Percentiles rank a stretch among this genome's conserved stretches.
Conservation (phyloP, 2,329 filamentous ascomycete genomes). For the Stemphylium vesicarium region DNA sequence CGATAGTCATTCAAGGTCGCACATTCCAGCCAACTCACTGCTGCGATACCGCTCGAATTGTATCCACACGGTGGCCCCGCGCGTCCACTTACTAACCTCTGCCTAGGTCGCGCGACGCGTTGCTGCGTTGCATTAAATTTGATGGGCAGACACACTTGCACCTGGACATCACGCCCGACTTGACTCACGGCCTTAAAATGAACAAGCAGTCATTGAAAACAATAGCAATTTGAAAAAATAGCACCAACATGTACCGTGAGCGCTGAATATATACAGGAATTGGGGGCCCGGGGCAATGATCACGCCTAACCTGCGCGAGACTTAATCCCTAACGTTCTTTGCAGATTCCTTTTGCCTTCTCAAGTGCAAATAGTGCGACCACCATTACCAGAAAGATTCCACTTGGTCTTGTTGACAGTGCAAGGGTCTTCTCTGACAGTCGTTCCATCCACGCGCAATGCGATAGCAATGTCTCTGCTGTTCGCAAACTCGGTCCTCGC, state of each 20-base stretch:
- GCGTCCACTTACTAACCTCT: too few species aligned
- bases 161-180: background rate
- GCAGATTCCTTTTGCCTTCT: background rate
- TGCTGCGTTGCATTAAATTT: too few species aligned
- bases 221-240: too few species aligned
- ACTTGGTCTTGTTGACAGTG: constrained; percentile 58
- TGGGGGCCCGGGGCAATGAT: too few species aligned
- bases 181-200: background rate
- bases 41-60: background rate
- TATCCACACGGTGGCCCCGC: background rate
- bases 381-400: constrained; percentile 57
- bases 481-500: constrained; percentile 63
- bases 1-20: background rate
- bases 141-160: background rate
- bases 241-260: background rate
- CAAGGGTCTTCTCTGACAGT: constrained; percentile 62
- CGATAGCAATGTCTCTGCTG: constrained; percentile 59
- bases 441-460: constrained; percentile 57
- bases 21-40: too few species aligned
- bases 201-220: background rate
- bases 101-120: too few species aligned
- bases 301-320: too few species aligned
- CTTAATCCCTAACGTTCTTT: too few species aligned
- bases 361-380: constrained; percentile 30
- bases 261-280: constrained; percentile 3